Conservation (phyloP, 805 yeast genomes). For the Candida orba region DNA sequence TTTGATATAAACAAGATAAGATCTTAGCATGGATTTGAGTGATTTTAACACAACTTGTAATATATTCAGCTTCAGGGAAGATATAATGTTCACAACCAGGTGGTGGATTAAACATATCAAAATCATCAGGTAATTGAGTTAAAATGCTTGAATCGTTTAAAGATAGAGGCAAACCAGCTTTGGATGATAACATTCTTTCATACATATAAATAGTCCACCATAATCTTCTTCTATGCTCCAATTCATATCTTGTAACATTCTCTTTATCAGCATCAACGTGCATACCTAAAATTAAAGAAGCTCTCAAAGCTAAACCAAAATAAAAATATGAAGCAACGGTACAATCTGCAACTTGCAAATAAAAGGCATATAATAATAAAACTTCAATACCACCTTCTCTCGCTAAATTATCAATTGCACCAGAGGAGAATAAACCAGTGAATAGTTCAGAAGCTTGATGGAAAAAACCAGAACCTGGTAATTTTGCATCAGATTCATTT, state of each 20-base stretch:
- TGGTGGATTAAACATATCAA: conserved; percentile 58
- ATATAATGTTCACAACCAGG: conserved; percentile 55
- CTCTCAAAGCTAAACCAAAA: conserved; percentile 68
- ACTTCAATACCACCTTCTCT: conserved; percentile 79
- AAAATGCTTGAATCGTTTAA: conserved; percentile 79
- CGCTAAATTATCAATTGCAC: conserved; percentile 72
- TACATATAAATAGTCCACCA: conserved; percentile 86
- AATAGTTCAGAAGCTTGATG: conserved; percentile 74
- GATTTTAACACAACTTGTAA: conserved; percentile 68
- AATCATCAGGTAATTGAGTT: conserved; percentile 67
- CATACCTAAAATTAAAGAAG: conserved; percentile 68
- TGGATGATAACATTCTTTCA: conserved; percentile 78
- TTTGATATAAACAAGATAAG: conserved; percentile 60
- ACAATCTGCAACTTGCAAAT: conserved; percentile 77
- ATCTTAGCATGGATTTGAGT: conserved; percentile 75
- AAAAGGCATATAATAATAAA: conserved; percentile 66
- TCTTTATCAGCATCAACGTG: conserved; percentile 79
- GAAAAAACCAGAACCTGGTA: conserved; percentile 77
- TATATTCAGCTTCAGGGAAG: conserved; percentile 73
- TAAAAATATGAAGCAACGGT: conserved; percentile 77
- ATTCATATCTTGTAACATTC: conserved; percentile 55
- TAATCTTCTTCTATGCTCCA: conserved; percentile 74
- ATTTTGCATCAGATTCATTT: conserved; percentile 31
- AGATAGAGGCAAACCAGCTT: conserved; percentile 73
- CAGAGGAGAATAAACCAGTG: conserved; percentile 69